A percentile compares a stretch with the other conserved stretches of the same genome.
These are phyloP conservation scores for Arthrocladium fulminans DNA, from an alignment of 2,329 filamentous ascomycete genomes.

Conservation along the genomic window DNA sequence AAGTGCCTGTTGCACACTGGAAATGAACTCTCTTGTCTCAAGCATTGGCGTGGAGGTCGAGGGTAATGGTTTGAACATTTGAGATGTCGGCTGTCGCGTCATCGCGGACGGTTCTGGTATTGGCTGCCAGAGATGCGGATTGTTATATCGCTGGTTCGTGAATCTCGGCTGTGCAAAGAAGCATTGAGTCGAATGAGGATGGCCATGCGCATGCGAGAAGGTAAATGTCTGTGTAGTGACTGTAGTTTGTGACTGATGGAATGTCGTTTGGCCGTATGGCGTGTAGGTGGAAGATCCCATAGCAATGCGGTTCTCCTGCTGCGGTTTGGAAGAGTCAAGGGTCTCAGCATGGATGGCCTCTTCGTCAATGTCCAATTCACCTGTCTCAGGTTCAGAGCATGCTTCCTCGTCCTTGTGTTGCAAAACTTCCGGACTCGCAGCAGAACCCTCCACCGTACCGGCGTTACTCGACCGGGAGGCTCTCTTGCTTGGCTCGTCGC, in stretches of 20 bases:
- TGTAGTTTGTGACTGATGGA: not conserved
- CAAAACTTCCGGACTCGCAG: not conserved
- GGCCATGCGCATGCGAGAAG: not conserved
- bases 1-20: not conserved
- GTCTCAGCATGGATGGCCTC: not conserved
- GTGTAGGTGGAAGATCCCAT: not conserved
- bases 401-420: not conserved
- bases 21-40: not conserved
- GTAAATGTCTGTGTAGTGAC: not conserved
- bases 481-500: not conserved
- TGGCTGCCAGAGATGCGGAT: not conserved
- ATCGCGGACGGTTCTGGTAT: not conserved
- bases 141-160: constrained; percentile 1
- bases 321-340: not conserved
- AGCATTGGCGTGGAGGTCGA: not conserved
- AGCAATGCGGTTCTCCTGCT: not conserved
- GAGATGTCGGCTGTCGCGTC: not conserved
- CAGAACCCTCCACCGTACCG: not conserved
- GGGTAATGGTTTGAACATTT: constrained; percentile 6
- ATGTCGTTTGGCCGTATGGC: not conserved
- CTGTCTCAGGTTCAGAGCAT: not conserved
- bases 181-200: not conserved
- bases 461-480: not conserved
- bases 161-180: not conserved
- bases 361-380: not conserved